These are phyloP conservation scores for Mortierella sp. DNA, from an alignment of 371 early-diverging fungal genomes.

Conservation along the genomic window DNA sequence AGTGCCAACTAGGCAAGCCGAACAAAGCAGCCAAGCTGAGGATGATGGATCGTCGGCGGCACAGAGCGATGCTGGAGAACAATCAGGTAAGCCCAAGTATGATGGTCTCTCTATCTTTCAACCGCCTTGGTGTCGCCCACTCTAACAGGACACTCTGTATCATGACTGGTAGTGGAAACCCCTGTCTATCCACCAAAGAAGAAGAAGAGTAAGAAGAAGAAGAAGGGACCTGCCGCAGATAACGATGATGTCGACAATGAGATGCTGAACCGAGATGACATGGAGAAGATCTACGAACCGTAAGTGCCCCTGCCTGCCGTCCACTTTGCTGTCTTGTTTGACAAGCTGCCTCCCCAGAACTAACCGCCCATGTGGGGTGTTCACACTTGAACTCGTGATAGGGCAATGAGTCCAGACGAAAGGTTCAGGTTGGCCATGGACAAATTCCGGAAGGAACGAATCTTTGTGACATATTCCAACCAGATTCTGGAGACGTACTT, in stretches of 20 bases:
- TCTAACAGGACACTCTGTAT: not conserved
- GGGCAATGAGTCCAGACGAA: slow-evolving; percentile 13
- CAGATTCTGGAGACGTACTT: slow-evolving; percentile 37
- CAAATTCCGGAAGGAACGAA: slow-evolving; percentile 32
- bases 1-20: too few relatives aligned
- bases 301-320: too few relatives aligned
- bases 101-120: too few relatives aligned
- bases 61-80: too few relatives aligned
- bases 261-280: not conserved
- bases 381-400: not conserved
- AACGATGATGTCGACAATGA: slow-evolving; percentile 17
- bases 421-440: slow-evolving; percentile 42
- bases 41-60: too few relatives aligned
- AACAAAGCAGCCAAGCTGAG: too few relatives aligned
- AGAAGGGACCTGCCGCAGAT: slow-evolving; percentile 30
- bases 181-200: slow-evolving; percentile 1
- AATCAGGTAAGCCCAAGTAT: too few relatives aligned
- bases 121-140: too few relatives aligned
- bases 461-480: slow-evolving; percentile 13
- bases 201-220: slow-evolving; percentile 10
- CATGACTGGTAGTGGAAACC: too few relatives aligned
- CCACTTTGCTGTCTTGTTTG: too few relatives aligned
- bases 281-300: slow-evolving; percentile 21
- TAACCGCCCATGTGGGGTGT: too few relatives aligned
- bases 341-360: too few relatives aligned